A percentile compares a stretch with the other conserved stretches of the same genome.
phyloP scores from a whole-genome alignment of 2,329 filamentous ascomycete species.

The Leptographium procerum region DNA sequence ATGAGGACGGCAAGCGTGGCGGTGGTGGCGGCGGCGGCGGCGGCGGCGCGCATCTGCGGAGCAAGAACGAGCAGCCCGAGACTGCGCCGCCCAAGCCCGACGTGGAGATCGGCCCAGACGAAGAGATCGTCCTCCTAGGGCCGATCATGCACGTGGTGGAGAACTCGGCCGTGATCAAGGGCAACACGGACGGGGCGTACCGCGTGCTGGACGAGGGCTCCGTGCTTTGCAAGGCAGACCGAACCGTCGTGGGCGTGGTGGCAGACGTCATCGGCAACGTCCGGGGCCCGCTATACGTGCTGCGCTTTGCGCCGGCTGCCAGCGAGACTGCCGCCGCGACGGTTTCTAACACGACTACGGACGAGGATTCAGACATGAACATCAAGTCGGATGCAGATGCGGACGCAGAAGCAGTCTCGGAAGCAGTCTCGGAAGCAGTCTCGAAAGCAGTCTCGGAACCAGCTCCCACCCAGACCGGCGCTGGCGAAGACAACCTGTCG shows the following conservation, averaged over 20 bases:
- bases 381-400: too few species aligned
- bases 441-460: neutral
- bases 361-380: neutral
- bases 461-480: conserved; percentile 24
- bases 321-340: neutral
- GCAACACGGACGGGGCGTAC: conserved; percentile 67
- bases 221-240: conserved; percentile 65
- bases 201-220: conserved; percentile 77
- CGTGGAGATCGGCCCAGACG: conserved; percentile 64
- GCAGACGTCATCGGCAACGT: conserved; percentile 79
- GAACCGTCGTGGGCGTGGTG: conserved; percentile 70
- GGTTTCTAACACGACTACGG: neutral
- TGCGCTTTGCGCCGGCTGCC: conserved; percentile 53
- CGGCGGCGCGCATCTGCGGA: conserved; percentile 47
- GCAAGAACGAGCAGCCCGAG: conserved; percentile 67
- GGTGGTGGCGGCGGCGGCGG: conserved; percentile 19
- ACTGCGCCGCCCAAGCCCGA: conserved; percentile 62
- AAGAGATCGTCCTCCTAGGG: conserved; percentile 67
- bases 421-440: neutral
- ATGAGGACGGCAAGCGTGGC: conserved; percentile 18
- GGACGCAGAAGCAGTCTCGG: neutral
- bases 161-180: conserved; percentile 67
- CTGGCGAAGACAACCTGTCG: conserved; percentile 55
- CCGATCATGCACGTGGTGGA: conserved; percentile 67
- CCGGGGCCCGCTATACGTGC: conserved; percentile 73